Conservation (phyloP, 306 rosid genomes). For the Quercus robur region DNA sequence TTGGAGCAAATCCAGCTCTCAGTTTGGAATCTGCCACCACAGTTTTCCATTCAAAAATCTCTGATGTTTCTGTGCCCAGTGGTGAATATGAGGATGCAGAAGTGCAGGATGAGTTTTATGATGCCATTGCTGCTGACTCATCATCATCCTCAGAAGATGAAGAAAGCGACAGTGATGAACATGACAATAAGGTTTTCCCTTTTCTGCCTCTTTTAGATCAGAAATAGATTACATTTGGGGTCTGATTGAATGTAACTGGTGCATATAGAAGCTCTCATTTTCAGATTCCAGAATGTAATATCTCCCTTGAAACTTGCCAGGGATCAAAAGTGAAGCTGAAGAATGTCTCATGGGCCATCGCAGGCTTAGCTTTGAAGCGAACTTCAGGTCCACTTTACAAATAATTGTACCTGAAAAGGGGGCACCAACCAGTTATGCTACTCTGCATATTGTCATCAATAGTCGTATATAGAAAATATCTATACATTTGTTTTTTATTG, state of each 20-base stretch:
- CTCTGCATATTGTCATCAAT: background rate
- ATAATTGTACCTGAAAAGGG: background rate
- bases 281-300: slow-evolving; percentile 17
- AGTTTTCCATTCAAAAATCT: slow-evolving; percentile 44
- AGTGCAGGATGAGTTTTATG: slow-evolving; percentile 82
- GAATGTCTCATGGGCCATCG: slow-evolving; percentile 51
- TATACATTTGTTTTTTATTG: background rate
- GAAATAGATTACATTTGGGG: background rate
- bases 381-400: slow-evolving; percentile 24
- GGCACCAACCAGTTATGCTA: background rate
- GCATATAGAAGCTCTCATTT: background rate
- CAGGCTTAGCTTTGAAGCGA: slow-evolving; percentile 39
- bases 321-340: slow-evolving; percentile 41
- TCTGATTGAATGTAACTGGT: background rate
- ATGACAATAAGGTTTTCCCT: slow-evolving; percentile 28
- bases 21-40: slow-evolving; percentile 37
- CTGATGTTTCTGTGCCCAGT: slow-evolving; percentile 41
- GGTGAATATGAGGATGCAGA: slow-evolving; percentile 50
- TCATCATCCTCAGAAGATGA: slow-evolving; percentile 50
- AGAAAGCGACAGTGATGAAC: slow-evolving; percentile 25
- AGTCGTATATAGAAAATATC: background rate
- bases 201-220: background rate
- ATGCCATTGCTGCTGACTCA: slow-evolving; percentile 71
- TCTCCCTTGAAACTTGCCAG: slow-evolving; percentile 31
- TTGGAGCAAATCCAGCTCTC: slow-evolving; percentile 74